A percentile compares a stretch with the other conserved stretches of the same genome.
phyloP scores from a whole-genome alignment of 1,284 basidiomycete species.

The Tilletiaria anomala region DNA sequence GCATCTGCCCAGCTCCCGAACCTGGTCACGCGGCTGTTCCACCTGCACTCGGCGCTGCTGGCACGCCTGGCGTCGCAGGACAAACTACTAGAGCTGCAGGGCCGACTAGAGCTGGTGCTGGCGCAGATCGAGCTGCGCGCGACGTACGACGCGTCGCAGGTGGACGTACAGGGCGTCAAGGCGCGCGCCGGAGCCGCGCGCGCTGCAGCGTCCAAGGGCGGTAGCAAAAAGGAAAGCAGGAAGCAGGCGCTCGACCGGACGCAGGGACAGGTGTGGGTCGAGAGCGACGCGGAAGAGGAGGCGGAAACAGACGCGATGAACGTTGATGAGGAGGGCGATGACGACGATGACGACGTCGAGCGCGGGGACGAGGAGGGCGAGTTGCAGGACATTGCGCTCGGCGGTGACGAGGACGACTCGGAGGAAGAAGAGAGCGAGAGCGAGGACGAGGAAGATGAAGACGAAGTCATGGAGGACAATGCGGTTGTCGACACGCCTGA shows the following conservation, averaged over 20 bases:
- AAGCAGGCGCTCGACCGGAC: not conserved
- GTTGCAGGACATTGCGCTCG: not conserved
- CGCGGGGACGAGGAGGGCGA: conserved; percentile 3
- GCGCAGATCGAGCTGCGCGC: conserved; percentile 72
- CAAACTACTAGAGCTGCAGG: conserved; percentile 67
- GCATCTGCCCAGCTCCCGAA: conserved; percentile 56
- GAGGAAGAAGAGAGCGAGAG: conserved; percentile 1
- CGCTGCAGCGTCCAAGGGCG: not conserved
- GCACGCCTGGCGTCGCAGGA: conserved; percentile 68
- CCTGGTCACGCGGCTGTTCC: conserved; percentile 64
- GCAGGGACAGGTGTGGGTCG: not conserved
- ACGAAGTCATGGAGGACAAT: no score
- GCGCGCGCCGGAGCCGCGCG: not conserved
- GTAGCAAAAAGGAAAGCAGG: not conserved
- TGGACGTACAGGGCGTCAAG: not conserved
- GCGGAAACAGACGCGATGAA: conserved; percentile 4
- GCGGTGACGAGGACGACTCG: not conserved
- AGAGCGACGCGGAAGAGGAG: not conserved
- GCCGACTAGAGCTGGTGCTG: conserved; percentile 79
- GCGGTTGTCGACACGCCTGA: no score
- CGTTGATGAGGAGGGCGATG: conserved; percentile 6
- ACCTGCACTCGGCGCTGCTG: conserved; percentile 67
- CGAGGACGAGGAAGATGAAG: not conserved
- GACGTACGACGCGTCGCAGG: conserved; percentile 15
- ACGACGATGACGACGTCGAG: conserved; percentile 5